These are phyloP conservation scores for Lycium barbarum DNA, from an alignment of 257 asterid species.

Conservation along the genomic window DNA sequence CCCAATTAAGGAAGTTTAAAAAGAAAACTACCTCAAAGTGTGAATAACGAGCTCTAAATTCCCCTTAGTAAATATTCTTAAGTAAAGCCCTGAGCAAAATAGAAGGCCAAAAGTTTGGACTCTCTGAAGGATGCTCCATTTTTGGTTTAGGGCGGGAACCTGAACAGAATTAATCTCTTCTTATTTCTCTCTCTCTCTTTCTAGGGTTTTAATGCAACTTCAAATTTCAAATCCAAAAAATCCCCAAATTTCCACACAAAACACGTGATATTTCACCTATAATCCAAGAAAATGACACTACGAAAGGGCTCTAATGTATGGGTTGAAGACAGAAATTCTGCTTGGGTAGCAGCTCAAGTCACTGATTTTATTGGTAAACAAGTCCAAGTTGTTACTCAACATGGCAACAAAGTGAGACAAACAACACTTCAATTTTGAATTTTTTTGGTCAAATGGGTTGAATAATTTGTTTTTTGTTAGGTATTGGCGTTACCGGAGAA, in stretches of 20 bases:
- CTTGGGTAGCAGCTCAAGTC: constrained; percentile 86
- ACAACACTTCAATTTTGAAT: background rate
- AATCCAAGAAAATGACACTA: constrained; percentile 57
- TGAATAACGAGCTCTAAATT: background rate
- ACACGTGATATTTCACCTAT: too few species aligned
- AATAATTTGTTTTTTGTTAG: constrained; percentile 38
- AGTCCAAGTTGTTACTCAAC: constrained; percentile 68
- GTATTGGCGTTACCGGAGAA: constrained; percentile 69
- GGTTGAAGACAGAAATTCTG: constrained; percentile 80
- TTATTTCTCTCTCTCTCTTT: constrained; percentile 31
- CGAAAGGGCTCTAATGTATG: constrained; percentile 86
- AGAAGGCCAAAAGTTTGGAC: background rate
- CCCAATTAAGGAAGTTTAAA: background rate
- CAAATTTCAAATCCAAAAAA: constrained; percentile 39
- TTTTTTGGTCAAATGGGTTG: constrained; percentile 21
- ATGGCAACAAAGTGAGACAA: constrained; percentile 72
- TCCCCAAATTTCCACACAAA: background rate
- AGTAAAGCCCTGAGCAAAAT: background rate
- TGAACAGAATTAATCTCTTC: constrained; percentile 33
- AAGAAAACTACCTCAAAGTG: background rate
- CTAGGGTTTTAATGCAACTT: constrained; percentile 56
- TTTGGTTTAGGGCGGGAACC: constrained; percentile 77
- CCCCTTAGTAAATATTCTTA: constrained; percentile 25
- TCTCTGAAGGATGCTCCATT: background rate
- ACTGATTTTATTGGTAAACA: constrained; percentile 70